Evolutionary conservation across 1,139 yeast species (phyloP).

Genomic region (Geotrichum macrosporum): DNA sequence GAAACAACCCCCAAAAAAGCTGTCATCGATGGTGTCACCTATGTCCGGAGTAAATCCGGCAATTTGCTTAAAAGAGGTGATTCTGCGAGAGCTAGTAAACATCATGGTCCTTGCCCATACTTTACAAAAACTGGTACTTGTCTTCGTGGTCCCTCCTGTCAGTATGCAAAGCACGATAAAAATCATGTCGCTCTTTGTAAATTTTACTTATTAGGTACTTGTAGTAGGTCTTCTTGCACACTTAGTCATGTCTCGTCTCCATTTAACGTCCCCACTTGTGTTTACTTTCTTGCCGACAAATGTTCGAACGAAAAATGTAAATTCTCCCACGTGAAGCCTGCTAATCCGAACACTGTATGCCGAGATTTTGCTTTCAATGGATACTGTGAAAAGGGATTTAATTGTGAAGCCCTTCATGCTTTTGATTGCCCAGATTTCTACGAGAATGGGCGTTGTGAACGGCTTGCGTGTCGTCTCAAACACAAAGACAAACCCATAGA

Average conservation of each 20-base stretch:
- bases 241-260: constrained; percentile 56
- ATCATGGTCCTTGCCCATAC: constrained; percentile 28
- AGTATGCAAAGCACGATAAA: constrained; percentile 49
- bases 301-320: constrained; percentile 57
- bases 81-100: constrained; percentile 17
- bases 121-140: constrained; percentile 44
- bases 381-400: constrained; percentile 58
- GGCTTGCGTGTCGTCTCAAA: constrained; percentile 48
- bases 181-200: constrained; percentile 55
- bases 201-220: constrained; percentile 45
- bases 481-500: constrained; percentile 36
- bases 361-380: constrained; percentile 66
- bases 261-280: constrained; percentile 64
- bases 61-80: constrained; percentile 27
- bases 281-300: constrained; percentile 46
- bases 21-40: constrained; percentile 30
- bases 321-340: constrained; percentile 51
- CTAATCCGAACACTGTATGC: constrained; percentile 50
- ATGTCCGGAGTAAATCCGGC: constrained; percentile 33
- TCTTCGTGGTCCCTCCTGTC: constrained; percentile 50
- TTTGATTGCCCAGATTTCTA: constrained; percentile 70
- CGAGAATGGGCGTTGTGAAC: constrained; percentile 54
- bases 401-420: constrained; percentile 55
- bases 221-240: constrained; percentile 49
- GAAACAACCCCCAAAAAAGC: constrained; percentile 29